Evolutionary conservation across 2,329 filamentous ascomycete genomes (phyloP).

Genomic region (Stromatinia cepivora): DNA sequence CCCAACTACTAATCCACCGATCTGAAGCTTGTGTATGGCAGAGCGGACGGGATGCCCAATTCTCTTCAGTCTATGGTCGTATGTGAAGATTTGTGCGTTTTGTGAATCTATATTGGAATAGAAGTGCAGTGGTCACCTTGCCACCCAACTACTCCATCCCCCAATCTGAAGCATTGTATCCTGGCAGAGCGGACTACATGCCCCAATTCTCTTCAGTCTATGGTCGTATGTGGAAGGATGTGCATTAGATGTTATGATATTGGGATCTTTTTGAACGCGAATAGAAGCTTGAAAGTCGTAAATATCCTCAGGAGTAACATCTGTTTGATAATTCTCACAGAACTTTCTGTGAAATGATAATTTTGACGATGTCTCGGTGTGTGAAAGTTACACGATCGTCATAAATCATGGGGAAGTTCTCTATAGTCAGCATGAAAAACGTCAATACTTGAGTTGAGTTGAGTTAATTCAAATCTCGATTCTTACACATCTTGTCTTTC

Average conservation of each 20-base stretch:
- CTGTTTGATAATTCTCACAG: background rate
- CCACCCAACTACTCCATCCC: too few relatives aligned
- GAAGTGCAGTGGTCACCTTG: too few relatives aligned
- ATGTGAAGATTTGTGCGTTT: too few relatives aligned
- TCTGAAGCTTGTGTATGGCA: background rate
- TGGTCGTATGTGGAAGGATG: background rate
- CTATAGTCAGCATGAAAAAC: background rate
- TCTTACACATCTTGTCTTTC: background rate
- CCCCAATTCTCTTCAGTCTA: background rate
- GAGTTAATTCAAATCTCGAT: background rate
- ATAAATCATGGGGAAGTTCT: background rate
- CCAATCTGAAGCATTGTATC: background rate
- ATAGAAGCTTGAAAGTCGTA: background rate
- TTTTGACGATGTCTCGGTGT: background rate
- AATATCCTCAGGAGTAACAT: too few relatives aligned
- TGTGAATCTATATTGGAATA: too few relatives aligned
- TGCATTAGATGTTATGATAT: background rate
- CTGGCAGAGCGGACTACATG: background rate
- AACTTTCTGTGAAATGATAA: background rate
- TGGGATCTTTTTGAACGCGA: too few relatives aligned
- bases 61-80: background rate
- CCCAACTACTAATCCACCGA: background rate
- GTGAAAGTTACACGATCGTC: background rate
- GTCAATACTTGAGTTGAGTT: background rate
- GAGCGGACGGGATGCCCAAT: background rate